These are phyloP conservation scores for Exutisphaerella laricina DNA, from an alignment of 2,329 filamentous ascomycete genomes.

Conservation along the genomic window DNA sequence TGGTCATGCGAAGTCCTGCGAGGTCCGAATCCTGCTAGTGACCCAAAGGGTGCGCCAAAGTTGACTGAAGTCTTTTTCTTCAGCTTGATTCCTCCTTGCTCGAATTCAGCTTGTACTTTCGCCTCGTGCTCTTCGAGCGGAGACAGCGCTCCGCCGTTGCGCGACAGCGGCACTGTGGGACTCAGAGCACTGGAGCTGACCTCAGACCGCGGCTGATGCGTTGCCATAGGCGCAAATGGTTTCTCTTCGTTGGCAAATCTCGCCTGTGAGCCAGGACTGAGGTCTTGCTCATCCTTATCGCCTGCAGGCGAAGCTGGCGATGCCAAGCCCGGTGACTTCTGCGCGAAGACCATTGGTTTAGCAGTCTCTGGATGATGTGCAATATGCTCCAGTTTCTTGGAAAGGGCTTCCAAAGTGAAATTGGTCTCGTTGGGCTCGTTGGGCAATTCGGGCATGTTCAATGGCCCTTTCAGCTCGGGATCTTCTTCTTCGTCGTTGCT, in stretches of 20 bases:
- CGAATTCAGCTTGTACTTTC: slow-evolving; percentile 26
- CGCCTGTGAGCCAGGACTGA: slow-evolving; percentile 5
- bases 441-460: slow-evolving; percentile 35
- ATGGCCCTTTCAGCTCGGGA: slow-evolving; percentile 29
- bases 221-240: slow-evolving; percentile 12
- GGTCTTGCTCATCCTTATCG: slow-evolving; percentile 4
- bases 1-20: slow-evolving; percentile 20
- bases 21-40: slow-evolving; percentile 29
- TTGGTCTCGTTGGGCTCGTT: slow-evolving; percentile 30
- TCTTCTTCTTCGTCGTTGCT: slow-evolving; percentile 31
- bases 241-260: slow-evolving; percentile 6
- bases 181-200: slow-evolving; percentile 18
- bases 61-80: slow-evolving; percentile 35
- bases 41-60: slow-evolving; percentile 34
- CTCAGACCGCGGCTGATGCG: slow-evolving; percentile 8
- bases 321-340: slow-evolving; percentile 27
- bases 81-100: slow-evolving; percentile 33
- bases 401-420: slow-evolving; percentile 34
- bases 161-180: slow-evolving; percentile 9
- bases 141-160: slow-evolving; percentile 14
- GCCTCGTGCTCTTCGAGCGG: slow-evolving; percentile 24
- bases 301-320: slow-evolving; percentile 20
- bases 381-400: slow-evolving; percentile 30
- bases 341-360: slow-evolving; percentile 28
- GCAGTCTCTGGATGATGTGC: slow-evolving; percentile 29